phyloP scores from a whole-genome alignment of 192 early-diverging fungal species.

The Backusella mclennaniae region DNA sequence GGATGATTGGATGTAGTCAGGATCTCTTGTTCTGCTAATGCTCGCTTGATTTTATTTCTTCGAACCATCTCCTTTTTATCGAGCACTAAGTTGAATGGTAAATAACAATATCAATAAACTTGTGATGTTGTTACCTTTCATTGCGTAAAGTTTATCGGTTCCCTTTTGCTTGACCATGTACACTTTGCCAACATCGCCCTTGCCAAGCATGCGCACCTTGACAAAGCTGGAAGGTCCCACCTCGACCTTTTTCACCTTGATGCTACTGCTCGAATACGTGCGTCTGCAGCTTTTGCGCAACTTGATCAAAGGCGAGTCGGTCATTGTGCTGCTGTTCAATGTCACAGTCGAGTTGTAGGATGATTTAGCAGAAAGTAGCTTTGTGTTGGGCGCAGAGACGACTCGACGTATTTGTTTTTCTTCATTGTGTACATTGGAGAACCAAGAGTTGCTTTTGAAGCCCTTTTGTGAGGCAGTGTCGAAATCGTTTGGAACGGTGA shows the following conservation, averaged over 20 bases:
- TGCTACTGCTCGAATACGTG: constrained; percentile 79
- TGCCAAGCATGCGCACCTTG: constrained; percentile 92
- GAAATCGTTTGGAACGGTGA: constrained; percentile 36
- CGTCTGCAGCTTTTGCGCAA: constrained; percentile 51
- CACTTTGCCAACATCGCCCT: constrained; percentile 97
- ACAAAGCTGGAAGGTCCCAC: constrained; percentile 87
- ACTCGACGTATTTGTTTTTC: constrained; percentile 46
- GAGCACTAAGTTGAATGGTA: background rate
- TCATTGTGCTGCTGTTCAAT: background rate
- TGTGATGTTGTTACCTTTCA: constrained; percentile 71
- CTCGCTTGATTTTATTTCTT: constrained; percentile 97
- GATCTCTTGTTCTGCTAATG: constrained; percentile 90
- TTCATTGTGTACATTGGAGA: constrained; percentile 19
- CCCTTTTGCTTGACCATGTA: constrained; percentile 92
- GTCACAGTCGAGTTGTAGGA: background rate
- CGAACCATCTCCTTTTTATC: constrained; percentile 84
- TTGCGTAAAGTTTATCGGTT: constrained; percentile 84
- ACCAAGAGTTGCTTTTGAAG: constrained; percentile 41
- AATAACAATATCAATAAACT: background rate
- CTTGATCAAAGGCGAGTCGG: background rate
- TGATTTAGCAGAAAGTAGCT: constrained; percentile 21
- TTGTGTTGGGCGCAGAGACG: constrained; percentile 47
- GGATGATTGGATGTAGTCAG: constrained; percentile 83
- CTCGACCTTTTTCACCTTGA: constrained; percentile 79
- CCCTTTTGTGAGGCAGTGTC: constrained; percentile 21